These are phyloP conservation scores for Microdochium bolleyi DNA, from an alignment of 2,329 filamentous ascomycete species.

Conservation along the genomic window DNA sequence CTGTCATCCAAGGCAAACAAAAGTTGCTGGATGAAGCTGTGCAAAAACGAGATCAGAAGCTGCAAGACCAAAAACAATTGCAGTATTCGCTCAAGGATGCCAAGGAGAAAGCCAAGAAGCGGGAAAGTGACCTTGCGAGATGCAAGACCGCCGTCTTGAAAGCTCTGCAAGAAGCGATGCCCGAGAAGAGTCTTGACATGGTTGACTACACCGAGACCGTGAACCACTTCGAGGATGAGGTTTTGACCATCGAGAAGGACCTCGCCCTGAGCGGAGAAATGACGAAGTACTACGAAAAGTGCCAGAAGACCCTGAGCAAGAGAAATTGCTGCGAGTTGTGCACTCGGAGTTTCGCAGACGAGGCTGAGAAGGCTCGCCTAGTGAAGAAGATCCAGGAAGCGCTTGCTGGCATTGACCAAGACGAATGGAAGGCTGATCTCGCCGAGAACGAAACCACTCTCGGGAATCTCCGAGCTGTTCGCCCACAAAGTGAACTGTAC, in stretches of 20 bases:
- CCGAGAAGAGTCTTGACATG: conserved; percentile 32
- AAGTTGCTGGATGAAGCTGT: conserved; percentile 56
- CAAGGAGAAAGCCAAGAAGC: conserved; percentile 56
- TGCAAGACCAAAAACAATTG: conserved; percentile 67
- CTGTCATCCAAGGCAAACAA: conserved; percentile 48
- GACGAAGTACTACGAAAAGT: conserved; percentile 63
- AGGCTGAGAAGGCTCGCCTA: conserved; percentile 54
- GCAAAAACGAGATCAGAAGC: conserved; percentile 60
- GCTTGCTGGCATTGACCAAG: conserved; percentile 53
- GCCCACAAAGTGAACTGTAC: conserved; percentile 67
- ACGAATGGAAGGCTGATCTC: conserved; percentile 54
- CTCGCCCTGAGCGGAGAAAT: conserved; percentile 62
- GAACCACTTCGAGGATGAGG: conserved; percentile 38
- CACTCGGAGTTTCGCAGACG: conserved; percentile 57
- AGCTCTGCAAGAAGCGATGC: conserved; percentile 35
- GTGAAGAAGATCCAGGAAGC: conserved; percentile 58
- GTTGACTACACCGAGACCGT: conserved; percentile 48
- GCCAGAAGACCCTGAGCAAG: conserved; percentile 55
- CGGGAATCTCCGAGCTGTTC: conserved; percentile 52
- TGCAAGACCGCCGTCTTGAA: conserved; percentile 49
- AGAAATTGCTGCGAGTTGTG: conserved; percentile 74
- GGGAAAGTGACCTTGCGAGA: conserved; percentile 51
- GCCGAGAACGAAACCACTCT: conserved; percentile 41
- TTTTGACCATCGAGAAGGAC: conserved; percentile 58
- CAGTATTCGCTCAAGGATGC: conserved; percentile 63